Base-by-base conservation (phyloP, 305 asterid genomes). In the Withania somnifera region DNA sequence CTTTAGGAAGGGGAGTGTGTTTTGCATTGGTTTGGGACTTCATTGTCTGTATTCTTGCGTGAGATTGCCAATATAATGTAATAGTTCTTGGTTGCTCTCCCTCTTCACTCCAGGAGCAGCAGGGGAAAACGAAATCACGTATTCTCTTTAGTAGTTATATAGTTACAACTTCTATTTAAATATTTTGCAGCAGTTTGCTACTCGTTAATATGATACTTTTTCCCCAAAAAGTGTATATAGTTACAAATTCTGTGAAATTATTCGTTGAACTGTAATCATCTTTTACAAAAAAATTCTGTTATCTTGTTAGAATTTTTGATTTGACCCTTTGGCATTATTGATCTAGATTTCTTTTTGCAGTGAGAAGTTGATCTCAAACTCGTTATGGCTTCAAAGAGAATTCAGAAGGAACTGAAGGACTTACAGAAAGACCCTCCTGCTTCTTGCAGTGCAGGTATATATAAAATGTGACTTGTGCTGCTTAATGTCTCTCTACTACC, bases 371-470 rank as follows among this genome's bases (percentile, higher is more conserved):
- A n/a, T 47, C 26, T 38, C 30, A 36, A 52, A 68, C 54, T 36
- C 47, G 52, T 47, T 42, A 92, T 92, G 97, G 97, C 97, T 87
- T 89, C 93, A 17, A 90, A 90, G 88, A 88, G 93, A 85, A 90
- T 90, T 60, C 88, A 82, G 85, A 90, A 90, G 76, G 93, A 90
- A 80, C 82, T 90, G 79, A 90, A 87, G 88, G 93, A 90, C 54
- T 80, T 90, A 90, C 85, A 87, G 79, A 90, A 83, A 86, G 94
- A 90, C 84, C 92, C 94, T 66, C 94, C 94, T 58, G 87, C 89
- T 58, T 89, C 94, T 50, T 90, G 94, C 89, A 90, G 94, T 79
- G 94, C 94, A 69, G 94, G 94, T 73, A 47, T 50, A 26, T 73
- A 14, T 42, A 38, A 68, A 26, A 7, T 22, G 78, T 42, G 22